Evolutionary conservation across 2,329 filamentous ascomycete species (phyloP).

Genomic region (Monilinia fructigena): DNA sequence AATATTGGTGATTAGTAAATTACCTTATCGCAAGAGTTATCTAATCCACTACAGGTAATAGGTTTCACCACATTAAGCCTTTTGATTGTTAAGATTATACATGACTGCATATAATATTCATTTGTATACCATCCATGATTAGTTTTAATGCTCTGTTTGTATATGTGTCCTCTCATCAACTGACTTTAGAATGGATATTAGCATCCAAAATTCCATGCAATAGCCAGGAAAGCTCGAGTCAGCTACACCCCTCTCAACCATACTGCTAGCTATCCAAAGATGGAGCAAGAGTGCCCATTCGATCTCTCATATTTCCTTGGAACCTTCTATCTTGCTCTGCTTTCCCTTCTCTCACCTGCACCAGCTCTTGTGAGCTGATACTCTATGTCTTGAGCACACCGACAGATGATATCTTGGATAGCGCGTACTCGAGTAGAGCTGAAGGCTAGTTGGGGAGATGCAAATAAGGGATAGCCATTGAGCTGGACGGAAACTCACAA

Average conservation of each 20-base stretch:
- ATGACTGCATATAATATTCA: too few species aligned
- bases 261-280: neutral
- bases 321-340: neutral
- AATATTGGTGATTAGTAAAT: too few species aligned
- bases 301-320: neutral
- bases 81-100: too few species aligned
- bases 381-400: neutral
- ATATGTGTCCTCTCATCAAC: neutral
- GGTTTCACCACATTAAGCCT: too few species aligned
- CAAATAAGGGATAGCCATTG: neutral
- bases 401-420: neutral
- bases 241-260: too few species aligned
- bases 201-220: too few species aligned
- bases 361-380: conserved; percentile 1
- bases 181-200: neutral
- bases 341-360: neutral
- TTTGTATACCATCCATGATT: too few species aligned
- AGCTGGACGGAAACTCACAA: neutral
- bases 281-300: neutral
- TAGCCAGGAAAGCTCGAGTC: neutral
- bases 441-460: neutral
- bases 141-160: too few species aligned
- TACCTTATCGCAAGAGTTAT: too few species aligned
- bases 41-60: too few species aligned
- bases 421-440: neutral